Conservation (phyloP, 2,329 filamentous ascomycete species). For the Pestalotiopsis sp. region DNA sequence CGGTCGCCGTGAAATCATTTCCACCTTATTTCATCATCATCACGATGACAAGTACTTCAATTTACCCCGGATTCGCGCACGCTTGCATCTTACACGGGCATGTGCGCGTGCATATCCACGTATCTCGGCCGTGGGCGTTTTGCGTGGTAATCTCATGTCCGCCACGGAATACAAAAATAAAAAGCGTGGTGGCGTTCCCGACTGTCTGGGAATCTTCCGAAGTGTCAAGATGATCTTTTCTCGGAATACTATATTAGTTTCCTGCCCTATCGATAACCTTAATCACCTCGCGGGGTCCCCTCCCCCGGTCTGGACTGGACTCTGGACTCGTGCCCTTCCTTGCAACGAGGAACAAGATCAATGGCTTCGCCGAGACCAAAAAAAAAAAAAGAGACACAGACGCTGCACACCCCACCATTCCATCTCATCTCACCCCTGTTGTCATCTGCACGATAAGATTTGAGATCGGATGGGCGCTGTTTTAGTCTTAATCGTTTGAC, state of each 20-base stretch:
- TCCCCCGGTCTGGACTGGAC: not conserved
- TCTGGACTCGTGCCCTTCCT: not conserved
- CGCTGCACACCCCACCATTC: not conserved
- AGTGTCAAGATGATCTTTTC: not conserved
- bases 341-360: not conserved
- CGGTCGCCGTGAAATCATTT: no score
- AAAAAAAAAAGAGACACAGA: not conserved
- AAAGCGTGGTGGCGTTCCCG: not conserved
- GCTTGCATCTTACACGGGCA: no score
- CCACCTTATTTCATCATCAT: no score
- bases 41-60: no score
- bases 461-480: slow-evolving; percentile 5
- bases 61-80: no score
- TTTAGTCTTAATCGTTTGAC: not conserved
- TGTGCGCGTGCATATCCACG: no score
- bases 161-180: not conserved
- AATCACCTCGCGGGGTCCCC: not conserved
- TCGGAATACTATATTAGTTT: not conserved
- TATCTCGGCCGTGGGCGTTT: no score
- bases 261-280: slow-evolving; percentile 13
- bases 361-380: not conserved
- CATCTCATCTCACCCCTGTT: not conserved
- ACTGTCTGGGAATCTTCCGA: not conserved
- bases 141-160: no score
- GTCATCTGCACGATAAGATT: slow-evolving; percentile 10